Evolutionary conservation across 208 protist genomes (phyloP).

Genomic region (Acanthamoeba culbertsoni): DNA sequence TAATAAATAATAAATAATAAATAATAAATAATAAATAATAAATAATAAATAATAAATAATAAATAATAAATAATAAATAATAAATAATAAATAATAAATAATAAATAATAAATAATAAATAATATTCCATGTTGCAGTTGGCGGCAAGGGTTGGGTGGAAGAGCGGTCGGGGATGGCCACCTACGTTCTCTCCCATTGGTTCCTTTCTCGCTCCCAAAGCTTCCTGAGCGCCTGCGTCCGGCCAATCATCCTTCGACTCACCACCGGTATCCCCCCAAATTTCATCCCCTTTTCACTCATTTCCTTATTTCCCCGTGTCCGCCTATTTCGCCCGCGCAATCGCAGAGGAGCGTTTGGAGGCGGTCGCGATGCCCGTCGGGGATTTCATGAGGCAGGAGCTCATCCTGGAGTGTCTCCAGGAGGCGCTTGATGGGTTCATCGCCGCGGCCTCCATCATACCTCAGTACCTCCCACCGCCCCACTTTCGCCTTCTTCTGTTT

Average conservation of each 20-base stretch:
- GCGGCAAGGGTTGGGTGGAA: background rate
- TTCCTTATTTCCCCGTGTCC: background rate
- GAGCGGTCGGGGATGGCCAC: background rate
- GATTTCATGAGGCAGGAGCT: constrained; percentile 16
- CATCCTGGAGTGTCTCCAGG: background rate
- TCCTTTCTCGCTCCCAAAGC: background rate
- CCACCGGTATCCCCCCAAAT: background rate
- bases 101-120: too few relatives aligned
- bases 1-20: too few relatives aligned
- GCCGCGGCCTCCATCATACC: background rate
- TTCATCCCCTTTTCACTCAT: background rate
- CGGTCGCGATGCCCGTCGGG: background rate
- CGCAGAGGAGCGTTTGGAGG: background rate
- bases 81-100: too few relatives aligned
- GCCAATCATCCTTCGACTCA: background rate
- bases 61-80: too few relatives aligned
- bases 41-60: too few relatives aligned
- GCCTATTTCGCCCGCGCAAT: background rate
- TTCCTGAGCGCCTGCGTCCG: background rate
- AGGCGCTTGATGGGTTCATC: background rate
- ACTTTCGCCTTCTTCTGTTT: too few relatives aligned
- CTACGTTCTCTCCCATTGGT: background rate
- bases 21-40: too few relatives aligned
- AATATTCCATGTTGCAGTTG: background rate
- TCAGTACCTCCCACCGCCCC: background rate